Evolutionary conservation across 192 early-diverging fungal species (phyloP).

Genomic region (Umbelopsis sp.): DNA sequence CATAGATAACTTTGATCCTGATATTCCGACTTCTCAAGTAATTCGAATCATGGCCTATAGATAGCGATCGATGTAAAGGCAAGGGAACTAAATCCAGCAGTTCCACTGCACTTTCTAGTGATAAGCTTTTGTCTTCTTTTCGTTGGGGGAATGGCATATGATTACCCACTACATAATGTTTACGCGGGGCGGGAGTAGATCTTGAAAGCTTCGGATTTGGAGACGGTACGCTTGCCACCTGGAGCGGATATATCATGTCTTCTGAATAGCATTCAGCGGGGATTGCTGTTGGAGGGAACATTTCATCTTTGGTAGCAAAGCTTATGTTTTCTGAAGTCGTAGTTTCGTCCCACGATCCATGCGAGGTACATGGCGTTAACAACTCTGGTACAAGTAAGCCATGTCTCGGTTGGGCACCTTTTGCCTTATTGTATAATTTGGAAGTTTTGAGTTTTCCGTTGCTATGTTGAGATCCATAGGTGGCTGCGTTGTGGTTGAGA

Average conservation of each 20-base stretch:
- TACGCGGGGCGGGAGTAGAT: slow-evolving; percentile 3
- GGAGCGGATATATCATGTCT: not conserved
- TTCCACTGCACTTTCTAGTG: not conserved
- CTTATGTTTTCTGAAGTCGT: not conserved
- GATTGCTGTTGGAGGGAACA: not conserved
- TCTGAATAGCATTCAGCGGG: not conserved
- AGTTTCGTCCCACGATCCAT: not conserved
- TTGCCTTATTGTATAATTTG: slow-evolving; percentile 12
- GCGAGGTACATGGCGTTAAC: not conserved
- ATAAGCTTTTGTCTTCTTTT: not conserved
- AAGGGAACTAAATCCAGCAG: slow-evolving; percentile 3
- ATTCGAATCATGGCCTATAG: not conserved
- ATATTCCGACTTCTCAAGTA: not conserved
- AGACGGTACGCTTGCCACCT: not conserved
- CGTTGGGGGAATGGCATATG: not conserved
- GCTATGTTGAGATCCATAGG: not conserved
- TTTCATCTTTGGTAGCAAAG: slow-evolving; percentile 10
- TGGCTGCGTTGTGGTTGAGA: slow-evolving; percentile 8
- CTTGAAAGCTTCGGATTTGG: slow-evolving; percentile 1
- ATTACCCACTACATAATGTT: not conserved
- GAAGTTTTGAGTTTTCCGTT: not conserved
- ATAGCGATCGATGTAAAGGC: not conserved
- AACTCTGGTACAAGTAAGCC: not conserved
- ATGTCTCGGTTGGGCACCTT: not conserved
- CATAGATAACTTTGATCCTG: slow-evolving; percentile 34